A percentile compares a stretch with the other conserved stretches of the same genome.
Evolutionary conservation across 1,284 basidiomycete genomes (phyloP).

Genomic region (Lentinula novae-zelandiae): DNA sequence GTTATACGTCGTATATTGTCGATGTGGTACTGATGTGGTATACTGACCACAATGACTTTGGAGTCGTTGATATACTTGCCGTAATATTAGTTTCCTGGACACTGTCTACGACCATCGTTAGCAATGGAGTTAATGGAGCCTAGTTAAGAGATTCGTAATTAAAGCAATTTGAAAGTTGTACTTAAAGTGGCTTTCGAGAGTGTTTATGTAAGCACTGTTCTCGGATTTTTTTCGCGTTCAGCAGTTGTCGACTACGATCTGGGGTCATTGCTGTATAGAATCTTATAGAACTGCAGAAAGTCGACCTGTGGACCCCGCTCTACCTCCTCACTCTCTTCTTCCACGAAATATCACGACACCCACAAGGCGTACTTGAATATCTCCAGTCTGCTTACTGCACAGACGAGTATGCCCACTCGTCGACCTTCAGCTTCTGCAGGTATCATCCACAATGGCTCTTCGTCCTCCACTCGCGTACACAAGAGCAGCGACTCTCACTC

Average conservation of each 20-base stretch:
- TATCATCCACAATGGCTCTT: not conserved
- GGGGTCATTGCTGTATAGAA: not conserved
- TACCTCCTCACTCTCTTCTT: not conserved
- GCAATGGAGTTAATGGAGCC: too few species aligned
- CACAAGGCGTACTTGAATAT: not conserved
- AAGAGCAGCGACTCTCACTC: slow-evolving; percentile 35
- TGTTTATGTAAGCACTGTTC: not conserved
- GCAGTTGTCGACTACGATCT: not conserved
- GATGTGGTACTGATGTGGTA: too few species aligned
- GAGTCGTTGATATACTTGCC: too few species aligned
- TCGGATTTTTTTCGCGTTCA: not conserved
- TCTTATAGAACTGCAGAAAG: not conserved
- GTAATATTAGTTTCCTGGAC: too few species aligned
- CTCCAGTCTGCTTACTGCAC: not conserved
- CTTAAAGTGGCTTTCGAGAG: too few species aligned
- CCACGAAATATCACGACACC: not conserved
- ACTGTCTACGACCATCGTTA: too few species aligned
- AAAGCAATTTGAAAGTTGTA: not conserved
- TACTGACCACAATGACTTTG: too few species aligned
- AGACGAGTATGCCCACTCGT: slow-evolving; percentile 14
- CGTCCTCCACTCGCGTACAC: slow-evolving; percentile 25
- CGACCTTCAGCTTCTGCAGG: slow-evolving; percentile 14
- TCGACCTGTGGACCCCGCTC: not conserved
- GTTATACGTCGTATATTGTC: too few species aligned
- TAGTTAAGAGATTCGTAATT: too few species aligned